Evolutionary conservation across 495 filamentous ascomycete genomes (phyloP), one percentile per base, ranked within the genome.

Genomic region (Hypoxylon perforatum): DNA sequence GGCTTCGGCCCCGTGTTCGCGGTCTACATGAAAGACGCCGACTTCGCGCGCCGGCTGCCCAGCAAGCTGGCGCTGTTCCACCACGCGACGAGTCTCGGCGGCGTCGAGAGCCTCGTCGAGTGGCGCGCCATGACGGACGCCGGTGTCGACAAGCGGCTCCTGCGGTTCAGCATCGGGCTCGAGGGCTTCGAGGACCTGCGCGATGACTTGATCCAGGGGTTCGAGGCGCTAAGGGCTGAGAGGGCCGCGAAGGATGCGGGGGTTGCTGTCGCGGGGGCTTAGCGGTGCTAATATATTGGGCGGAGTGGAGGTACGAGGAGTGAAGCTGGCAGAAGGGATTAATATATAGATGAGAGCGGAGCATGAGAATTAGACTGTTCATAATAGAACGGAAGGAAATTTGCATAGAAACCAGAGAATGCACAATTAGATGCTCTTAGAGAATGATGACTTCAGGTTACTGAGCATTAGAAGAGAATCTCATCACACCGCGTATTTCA

Each of bases 21-120:
- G 0, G 83, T 97, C 38, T 79, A 75, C 12, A 85, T 92, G 83
- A 83, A 85, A 60, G 79, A 80, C 4, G 82, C 85, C 67, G 75
- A 77, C 5, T 72, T 85, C 44, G 94, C 95, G 2, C 81, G 83
- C 35, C 76, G 79, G 38, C 74, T 99, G 54, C 95, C 95, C 21
- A 90, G 88, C 69, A 88, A 91, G 78, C 74, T 97, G 72, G 61
- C 83, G 22, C 84, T 93, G 51, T 99, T 97, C 81, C 92, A 96
- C 65, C 95, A 99, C 83, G 94, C 95, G 6, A 99, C 95, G 14
- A 94, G 90, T 75, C 77, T 99, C 5, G 95, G 95, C 3, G 93
- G 94, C 1, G 93, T 98, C 9, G 95, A 99, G 86, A 93, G 90
- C 66, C 78, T 97, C 83, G 91, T 99, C 71, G 92, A 95, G 80